These are phyloP conservation scores for Penicillium canariense DNA, from an alignment of 495 filamentous ascomycete species.

Conservation along the genomic window DNA sequence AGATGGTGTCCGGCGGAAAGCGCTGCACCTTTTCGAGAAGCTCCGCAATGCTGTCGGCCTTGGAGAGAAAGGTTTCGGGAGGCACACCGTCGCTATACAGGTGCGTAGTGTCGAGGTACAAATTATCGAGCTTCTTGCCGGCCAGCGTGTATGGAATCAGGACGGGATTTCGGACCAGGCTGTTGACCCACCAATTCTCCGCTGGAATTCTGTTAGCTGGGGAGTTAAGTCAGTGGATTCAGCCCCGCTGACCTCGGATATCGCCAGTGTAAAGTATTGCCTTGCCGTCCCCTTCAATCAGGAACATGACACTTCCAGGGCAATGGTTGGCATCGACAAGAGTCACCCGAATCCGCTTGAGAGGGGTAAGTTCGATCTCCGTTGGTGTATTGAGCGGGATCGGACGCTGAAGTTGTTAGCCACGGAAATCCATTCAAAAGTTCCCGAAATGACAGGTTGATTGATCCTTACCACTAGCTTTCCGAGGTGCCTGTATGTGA, in stretches of 20 bases:
- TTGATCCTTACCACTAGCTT: conserved; percentile 55
- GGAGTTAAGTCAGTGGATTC: background rate
- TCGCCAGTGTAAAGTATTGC: conserved; percentile 92
- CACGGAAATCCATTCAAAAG: background rate
- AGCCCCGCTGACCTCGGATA: conserved; percentile 60
- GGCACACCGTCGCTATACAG: conserved; percentile 49
- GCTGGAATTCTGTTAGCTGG: conserved; percentile 35
- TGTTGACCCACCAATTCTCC: conserved; percentile 66
- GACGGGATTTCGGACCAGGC: conserved; percentile 65
- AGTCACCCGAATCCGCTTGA: conserved; percentile 69
- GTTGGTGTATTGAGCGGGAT: conserved; percentile 84
- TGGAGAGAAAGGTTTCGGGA: conserved; percentile 52
- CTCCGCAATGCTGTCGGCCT: conserved; percentile 72
- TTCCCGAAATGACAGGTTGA: background rate
- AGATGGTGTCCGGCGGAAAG: conserved; percentile 74
- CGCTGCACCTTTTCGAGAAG: conserved; percentile 63
- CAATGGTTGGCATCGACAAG: conserved; percentile 94
- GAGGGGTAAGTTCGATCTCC: conserved; percentile 67
- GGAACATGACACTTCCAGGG: conserved; percentile 88
- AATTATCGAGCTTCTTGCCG: conserved; percentile 63
- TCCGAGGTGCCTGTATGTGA: conserved; percentile 71
- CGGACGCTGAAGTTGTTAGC: conserved; percentile 54
- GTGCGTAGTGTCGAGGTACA: conserved; percentile 86
- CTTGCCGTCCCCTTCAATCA: conserved; percentile 74
- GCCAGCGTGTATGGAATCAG: conserved; percentile 73